phyloP scores from a whole-genome alignment of 768 basidiomycete genomes.

The Pleurotus pulmonarius region DNA sequence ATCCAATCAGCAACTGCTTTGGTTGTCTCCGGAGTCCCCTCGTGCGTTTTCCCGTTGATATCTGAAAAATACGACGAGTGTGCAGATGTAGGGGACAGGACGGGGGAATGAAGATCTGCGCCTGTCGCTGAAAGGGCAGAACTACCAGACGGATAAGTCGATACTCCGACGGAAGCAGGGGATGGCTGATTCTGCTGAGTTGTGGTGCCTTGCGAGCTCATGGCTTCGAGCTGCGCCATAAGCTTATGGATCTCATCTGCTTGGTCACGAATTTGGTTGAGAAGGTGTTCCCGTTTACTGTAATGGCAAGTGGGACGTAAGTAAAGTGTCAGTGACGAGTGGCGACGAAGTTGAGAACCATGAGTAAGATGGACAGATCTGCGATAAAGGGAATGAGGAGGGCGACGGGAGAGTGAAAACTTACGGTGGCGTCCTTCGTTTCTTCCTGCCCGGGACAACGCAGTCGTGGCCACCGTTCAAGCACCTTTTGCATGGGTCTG shows the following conservation, averaged over 20 bases:
- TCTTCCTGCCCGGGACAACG: conserved; percentile 79
- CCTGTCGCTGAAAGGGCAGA: conserved; percentile 19
- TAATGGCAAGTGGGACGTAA: conserved; percentile 6
- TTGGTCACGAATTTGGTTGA: conserved; percentile 72
- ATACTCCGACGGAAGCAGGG: conserved; percentile 14
- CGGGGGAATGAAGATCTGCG: conserved; percentile 28
- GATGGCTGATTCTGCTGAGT: conserved; percentile 14
- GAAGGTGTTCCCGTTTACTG: conserved; percentile 79
- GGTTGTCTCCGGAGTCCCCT: conserved; percentile 34
- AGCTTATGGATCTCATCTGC: conserved; percentile 68
- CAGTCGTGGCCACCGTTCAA: conserved; percentile 69
- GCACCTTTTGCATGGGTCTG: conserved; percentile 75
- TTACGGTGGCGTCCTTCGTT: conserved; percentile 75
- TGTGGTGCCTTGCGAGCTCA: conserved; percentile 13
- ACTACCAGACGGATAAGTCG: conserved; percentile 14
- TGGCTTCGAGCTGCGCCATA: conserved; percentile 63
- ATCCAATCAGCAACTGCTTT: conserved; percentile 77
- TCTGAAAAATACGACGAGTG: conserved; percentile 26
- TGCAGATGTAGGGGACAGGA: conserved; percentile 31
- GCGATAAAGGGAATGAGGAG: neutral
- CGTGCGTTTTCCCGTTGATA: conserved; percentile 10
- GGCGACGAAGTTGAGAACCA: neutral
- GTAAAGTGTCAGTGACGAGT: conserved; percentile 1
- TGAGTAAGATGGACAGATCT: neutral
- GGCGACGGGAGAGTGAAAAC: conserved; percentile 17